Percentiles rank a stretch among this genome's conserved stretches.
Conservation (phyloP, 2,329 filamentous ascomycete species). For the Ceratocystis cubensis region DNA sequence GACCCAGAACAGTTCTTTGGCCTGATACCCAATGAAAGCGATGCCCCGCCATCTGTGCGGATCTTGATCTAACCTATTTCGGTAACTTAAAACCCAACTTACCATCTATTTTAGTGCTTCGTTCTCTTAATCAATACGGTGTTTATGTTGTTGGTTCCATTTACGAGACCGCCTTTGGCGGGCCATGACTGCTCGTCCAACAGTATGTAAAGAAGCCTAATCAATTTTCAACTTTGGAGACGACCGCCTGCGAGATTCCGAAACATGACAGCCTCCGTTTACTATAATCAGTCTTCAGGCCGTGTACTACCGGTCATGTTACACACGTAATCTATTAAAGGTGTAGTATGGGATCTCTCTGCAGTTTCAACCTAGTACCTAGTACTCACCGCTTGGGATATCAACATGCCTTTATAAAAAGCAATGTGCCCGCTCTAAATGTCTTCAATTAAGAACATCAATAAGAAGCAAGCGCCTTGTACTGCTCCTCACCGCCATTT, state of each 20-base stretch:
- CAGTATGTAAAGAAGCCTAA: background rate
- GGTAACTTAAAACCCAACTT: background rate
- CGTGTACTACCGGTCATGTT: background rate
- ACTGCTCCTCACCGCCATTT: background rate
- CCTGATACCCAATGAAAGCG: background rate
- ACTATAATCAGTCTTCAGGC: background rate
- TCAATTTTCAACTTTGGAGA: background rate
- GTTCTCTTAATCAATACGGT: background rate
- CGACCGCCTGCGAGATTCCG: background rate
- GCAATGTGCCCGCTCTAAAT: background rate
- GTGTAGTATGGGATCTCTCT: background rate
- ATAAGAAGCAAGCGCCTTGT: background rate
- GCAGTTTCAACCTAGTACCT: background rate
- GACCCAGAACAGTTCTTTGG: no score
- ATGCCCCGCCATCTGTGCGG: background rate
- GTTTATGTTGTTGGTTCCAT: background rate
- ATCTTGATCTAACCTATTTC: background rate
- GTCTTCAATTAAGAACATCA: background rate
- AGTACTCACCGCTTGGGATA: background rate
- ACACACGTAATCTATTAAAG: background rate
- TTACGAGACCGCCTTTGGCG: background rate
- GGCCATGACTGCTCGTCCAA: background rate
- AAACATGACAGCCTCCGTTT: background rate
- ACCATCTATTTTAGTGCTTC: background rate
- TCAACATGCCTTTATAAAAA: background rate